Evolutionary conservation across 495 filamentous ascomycete genomes (phyloP), one percentile per base, ranked within the genome.

Genomic region (Tuber calosporum): DNA sequence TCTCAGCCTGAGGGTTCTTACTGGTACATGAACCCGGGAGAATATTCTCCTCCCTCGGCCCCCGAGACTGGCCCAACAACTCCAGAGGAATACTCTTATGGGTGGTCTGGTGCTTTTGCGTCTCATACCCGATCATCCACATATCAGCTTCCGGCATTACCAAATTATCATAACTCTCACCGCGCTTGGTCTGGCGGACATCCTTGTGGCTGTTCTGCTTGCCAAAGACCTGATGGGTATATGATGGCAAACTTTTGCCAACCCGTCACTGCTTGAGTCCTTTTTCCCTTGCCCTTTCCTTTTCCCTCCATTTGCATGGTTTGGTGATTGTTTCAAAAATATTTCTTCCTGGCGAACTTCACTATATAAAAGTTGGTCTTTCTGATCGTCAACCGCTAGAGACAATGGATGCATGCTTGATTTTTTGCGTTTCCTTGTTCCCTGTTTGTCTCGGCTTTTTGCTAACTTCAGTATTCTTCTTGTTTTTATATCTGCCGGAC

Each of bases 191-290:
- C 87, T 78, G 86, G 86, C 67, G 85, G 86, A 40, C 91, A 89
- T 30, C 95, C 91, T 81, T 86, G 84, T 73, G 95, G 92, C 81
- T 81, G 84, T 68, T 87, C 88, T 71, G 94, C 92, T 82, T 83
- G 84, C 15, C 89, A 87, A 74, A 87, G 89, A 72, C 81, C 89
- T 40, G 87, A 88, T 45, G 83, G 87, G 26, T 92, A 93, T 80
- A 88, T 93, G 79, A 87, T 87, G 80, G 66, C 78, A 67, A 80
- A 79, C 67, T 92, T 89, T 77, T 82, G 89, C 30, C 91, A 91
- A 82, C 84, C 91, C 36, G 89, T 90, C 36, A 87, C 86, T 75
- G 89, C 87, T 37, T 90, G 84, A 84, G 53, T 43, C 70, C 66
- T 66, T 66, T 62, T 68, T 71, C 43, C 70, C 22, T 70, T 39